Evolutionary conservation across 2,329 filamentous ascomycete species (phyloP).

Genomic region (Pyrenochaeta sp.): DNA sequence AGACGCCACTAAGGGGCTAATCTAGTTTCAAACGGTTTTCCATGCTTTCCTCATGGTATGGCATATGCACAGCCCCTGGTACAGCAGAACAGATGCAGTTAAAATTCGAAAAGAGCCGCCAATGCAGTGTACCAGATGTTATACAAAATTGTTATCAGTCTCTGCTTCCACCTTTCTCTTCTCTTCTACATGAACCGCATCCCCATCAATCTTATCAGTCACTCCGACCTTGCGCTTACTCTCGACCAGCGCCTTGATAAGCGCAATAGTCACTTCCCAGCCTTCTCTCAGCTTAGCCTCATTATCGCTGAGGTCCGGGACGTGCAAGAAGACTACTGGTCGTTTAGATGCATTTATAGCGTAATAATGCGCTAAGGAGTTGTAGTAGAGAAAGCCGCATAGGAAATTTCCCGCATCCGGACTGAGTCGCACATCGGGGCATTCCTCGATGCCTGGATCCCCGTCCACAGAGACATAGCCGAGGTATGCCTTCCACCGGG

Average conservation of each 20-base stretch:
- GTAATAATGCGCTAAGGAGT: conserved; percentile 42
- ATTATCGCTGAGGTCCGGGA: conserved; percentile 42
- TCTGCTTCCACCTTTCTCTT: background rate
- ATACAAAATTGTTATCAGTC: conserved; percentile 24
- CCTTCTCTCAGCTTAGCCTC: conserved; percentile 36
- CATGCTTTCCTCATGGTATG: no score
- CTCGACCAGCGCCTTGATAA: conserved; percentile 47
- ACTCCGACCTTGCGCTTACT: conserved; percentile 34
- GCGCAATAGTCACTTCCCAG: conserved; percentile 37
- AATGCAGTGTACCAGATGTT: background rate
- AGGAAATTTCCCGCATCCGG: conserved; percentile 48
- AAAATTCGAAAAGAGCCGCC: background rate
- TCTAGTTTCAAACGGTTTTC: no score
- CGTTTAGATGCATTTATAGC: conserved; percentile 24
- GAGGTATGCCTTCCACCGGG: conserved; percentile 36
- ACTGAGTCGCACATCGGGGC: conserved; percentile 37
- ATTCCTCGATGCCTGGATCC: background rate
- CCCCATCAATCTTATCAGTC: conserved; percentile 7
- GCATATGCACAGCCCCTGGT: no score
- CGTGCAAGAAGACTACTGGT: conserved; percentile 48
- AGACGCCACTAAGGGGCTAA: no score
- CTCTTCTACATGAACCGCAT: background rate
- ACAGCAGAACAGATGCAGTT: background rate
- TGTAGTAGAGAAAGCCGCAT: conserved; percentile 50
- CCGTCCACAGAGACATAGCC: conserved; percentile 8